Evolutionary conservation across 768 basidiomycete species (phyloP), one percentile per base, ranked within the genome.

Genomic region (Russula dissimulans): DNA sequence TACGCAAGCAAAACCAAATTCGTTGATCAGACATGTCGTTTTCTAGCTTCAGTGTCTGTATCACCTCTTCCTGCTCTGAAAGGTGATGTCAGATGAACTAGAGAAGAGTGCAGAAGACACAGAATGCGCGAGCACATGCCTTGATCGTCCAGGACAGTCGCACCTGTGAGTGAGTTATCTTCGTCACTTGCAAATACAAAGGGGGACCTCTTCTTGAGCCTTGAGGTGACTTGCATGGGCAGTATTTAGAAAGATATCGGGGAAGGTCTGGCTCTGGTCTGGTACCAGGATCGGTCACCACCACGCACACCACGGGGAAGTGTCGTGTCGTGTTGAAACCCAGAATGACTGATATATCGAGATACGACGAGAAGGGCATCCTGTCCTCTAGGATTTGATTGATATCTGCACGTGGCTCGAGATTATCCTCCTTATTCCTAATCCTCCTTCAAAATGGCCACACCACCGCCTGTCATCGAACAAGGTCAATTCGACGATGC

Each of bases 401-500:
- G 22, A 26, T 26, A 26, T 26, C 45, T 45, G 38, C 50, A 29
- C 38, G 26, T 41, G 31, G 43, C 52, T 34, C 14, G 22, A 22
- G 18, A 5, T 29, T 26, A 26, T 26, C 22, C 22, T 26, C 22
- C 22, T 26, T 26, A 26, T 26, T 26, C 22, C 22, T 26, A 26
- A 26, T 26, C 22, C 22, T 26, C 22, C 22, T 26, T 26, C 22
- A 26, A 26, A 43, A 63, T 59, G 62, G 42, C 65, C 41, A 41
- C 34, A 45, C 43, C 29, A 31, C 17, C n/a, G 7, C 44, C 38
- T n/a, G 66, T 70, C 18, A 65, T 77, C 54, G 79, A 73, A 52
- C 71, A 71, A 29, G 82, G 83, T 17, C 86, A 85, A 65, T 84
- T 87, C 62, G 83, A 86, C 64, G 83, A 86, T 69, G 80, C 82